Evolutionary conservation across 129 eudicot genomes (phyloP).

Genomic region (Flaveria robusta): DNA sequence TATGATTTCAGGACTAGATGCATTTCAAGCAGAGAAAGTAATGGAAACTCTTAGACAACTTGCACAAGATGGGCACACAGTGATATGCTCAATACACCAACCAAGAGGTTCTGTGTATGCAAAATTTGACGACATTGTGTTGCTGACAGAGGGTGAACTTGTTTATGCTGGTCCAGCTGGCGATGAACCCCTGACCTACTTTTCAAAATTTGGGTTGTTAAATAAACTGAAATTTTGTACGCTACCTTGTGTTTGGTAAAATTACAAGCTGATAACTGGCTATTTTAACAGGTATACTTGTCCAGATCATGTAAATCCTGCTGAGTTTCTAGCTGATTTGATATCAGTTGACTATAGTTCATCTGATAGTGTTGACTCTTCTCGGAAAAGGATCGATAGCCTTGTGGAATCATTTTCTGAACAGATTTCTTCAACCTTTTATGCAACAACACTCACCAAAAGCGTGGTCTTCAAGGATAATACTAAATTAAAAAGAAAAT

Average conservation of each 20-base stretch:
- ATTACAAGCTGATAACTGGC: slow-evolving; percentile 27
- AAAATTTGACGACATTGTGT: slow-evolving; percentile 91
- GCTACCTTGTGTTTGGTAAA: slow-evolving; percentile 18
- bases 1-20: slow-evolving; percentile 84
- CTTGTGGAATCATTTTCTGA: slow-evolving; percentile 82
- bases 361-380: slow-evolving; percentile 71
- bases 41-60: slow-evolving; percentile 96
- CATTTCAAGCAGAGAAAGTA: slow-evolving; percentile 97
- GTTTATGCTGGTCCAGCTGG: slow-evolving; percentile 92
- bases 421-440: slow-evolving; percentile 56
- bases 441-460: slow-evolving; percentile 59
- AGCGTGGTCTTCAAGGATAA: slow-evolving; percentile 33
- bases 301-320: slow-evolving; percentile 95
- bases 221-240: slow-evolving; percentile 29
- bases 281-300: slow-evolving; percentile 67
- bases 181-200: slow-evolving; percentile 75
- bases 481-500: slow-evolving; percentile 42
- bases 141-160: slow-evolving; percentile 86
- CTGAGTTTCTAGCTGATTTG: slow-evolving; percentile 96
- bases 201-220: slow-evolving; percentile 82
- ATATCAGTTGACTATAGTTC: slow-evolving; percentile 95
- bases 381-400: slow-evolving; percentile 84
- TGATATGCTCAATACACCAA: slow-evolving; percentile 98
- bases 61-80: slow-evolving; percentile 96
- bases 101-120: slow-evolving; percentile 93